A percentile compares a stretch with the other conserved stretches of the same genome.
Conservation (phyloP, 2,329 filamentous ascomycete species). For the Alternaria sp. region DNA sequence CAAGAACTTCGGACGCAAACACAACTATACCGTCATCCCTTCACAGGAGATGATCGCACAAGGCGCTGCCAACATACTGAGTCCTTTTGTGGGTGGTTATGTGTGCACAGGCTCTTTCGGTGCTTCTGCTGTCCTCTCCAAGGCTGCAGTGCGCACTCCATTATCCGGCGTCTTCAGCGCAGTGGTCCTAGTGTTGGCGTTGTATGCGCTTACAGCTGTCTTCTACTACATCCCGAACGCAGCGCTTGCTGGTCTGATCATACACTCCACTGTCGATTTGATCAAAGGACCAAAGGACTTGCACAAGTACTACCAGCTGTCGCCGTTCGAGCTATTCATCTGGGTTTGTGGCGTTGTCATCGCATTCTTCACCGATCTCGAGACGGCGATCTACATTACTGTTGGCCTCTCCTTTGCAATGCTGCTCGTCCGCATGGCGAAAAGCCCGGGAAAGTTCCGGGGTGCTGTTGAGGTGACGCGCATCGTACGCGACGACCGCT, state of each 20-base stretch:
- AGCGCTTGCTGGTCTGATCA: conserved; percentile 82
- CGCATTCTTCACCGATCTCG: conserved; percentile 83
- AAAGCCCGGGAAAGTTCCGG: conserved; percentile 30
- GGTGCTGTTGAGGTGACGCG: conserved; percentile 28
- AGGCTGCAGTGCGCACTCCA: conserved; percentile 88
- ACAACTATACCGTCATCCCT: conserved; percentile 91
- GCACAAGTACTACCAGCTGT: conserved; percentile 91
- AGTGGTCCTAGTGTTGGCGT: conserved; percentile 79
- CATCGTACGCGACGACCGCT: conserved; percentile 55
- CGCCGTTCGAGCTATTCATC: conserved; percentile 84
- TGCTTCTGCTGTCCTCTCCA: conserved; percentile 91
- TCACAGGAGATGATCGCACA: conserved; percentile 95
- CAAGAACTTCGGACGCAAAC: conserved; percentile 90
- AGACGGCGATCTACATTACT: conserved; percentile 87
- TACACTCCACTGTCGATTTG: conserved; percentile 88
- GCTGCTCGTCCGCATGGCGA: conserved; percentile 70
- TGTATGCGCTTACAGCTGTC: conserved; percentile 82
- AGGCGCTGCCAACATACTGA: conserved; percentile 83
- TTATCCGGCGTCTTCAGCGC: conserved; percentile 88
- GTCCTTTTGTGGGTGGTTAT: conserved; percentile 86
- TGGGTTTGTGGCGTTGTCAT: conserved; percentile 90
- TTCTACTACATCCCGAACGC: conserved; percentile 92
- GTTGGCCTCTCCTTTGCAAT: conserved; percentile 77
- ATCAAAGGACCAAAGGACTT: conserved; percentile 87
- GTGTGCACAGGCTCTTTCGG: conserved; percentile 93